phyloP scores from a whole-genome alignment of 192 early-diverging fungal genomes.

The Backusella macrospora region DNA sequence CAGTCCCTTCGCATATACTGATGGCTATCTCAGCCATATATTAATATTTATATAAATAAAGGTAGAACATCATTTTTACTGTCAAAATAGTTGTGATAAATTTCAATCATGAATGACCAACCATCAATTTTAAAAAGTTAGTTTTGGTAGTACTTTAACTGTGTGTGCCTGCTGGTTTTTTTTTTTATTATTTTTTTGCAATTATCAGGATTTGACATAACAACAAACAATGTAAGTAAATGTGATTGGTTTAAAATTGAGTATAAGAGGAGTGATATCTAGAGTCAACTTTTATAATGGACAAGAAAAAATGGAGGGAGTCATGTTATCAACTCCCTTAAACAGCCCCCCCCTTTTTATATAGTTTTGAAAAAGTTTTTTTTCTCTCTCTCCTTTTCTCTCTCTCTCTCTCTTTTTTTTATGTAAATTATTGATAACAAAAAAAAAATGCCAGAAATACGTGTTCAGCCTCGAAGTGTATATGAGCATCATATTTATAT shows the following conservation, averaged over 20 bases:
- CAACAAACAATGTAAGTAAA: not conserved
- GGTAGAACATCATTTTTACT: too few species aligned
- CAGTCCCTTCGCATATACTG: too few species aligned
- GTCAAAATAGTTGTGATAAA: too few species aligned
- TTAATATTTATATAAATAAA: too few species aligned
- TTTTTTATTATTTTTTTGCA: not conserved
- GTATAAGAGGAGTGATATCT: not conserved
- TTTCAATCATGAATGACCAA: too few species aligned
- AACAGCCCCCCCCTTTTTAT: not conserved
- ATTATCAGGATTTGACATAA: not conserved
- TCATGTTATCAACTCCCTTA: slow-evolving; percentile 1
- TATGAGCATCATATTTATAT: slow-evolving; percentile 87
- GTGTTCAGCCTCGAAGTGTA: slow-evolving; percentile 74
- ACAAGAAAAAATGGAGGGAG: not conserved
- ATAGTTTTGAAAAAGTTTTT: not conserved
- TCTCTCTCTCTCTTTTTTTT: not conserved
- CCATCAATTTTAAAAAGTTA: too few species aligned
- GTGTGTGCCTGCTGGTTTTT: too few species aligned
- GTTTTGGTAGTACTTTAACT: too few species aligned
- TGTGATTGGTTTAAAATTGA: not conserved
- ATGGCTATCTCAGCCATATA: too few species aligned
- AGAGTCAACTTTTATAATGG: not conserved
- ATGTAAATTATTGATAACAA: slow-evolving; percentile 7
- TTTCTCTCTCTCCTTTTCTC: not conserved
- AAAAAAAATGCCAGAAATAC: slow-evolving; percentile 72